Evolutionary conservation across 106 monocot species (phyloP), one percentile per base, ranked within the genome.

Genomic region (Acorus calamus): DNA sequence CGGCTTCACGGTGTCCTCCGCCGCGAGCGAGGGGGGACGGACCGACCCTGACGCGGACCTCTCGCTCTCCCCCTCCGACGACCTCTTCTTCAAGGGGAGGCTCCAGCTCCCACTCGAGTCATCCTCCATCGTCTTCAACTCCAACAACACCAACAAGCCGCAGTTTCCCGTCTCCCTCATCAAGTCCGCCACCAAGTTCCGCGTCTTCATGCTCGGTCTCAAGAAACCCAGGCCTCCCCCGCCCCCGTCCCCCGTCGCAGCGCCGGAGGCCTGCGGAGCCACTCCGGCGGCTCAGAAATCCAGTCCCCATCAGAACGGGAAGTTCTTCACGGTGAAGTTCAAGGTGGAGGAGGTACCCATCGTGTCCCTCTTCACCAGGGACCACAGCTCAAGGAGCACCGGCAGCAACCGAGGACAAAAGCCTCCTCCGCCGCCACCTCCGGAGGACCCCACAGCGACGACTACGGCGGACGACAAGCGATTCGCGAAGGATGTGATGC

Each of bases 131-230:
- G 47, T 45, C 13, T 61, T 52, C 53, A 50, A 62, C 47, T 59
- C 58, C 47, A 4, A 66, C 14, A 2, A 61, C 11, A 9, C n/a
- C 12, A 3, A 12, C 45, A 68, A 76, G 61, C 68, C 69, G 11
- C 75, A 68, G 53, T 44, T 74, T 3, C 58, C 77, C 46, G 80
- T 63, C 14, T 74, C 86, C 6, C 71, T 87, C 43, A 74, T 81
- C 55, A 87, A 81, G 42, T 82, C 88, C 42, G 84, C 84, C 53
- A 87, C 86, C 43, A 83, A 74, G 76, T 49, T 92, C 66, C 80
- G 87, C 5, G 79, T 92, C n/a, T 67, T 92, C 69, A 50, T 79
- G 70, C 61, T 84, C 4, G 65, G 77, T 3, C 57, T 81, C 44
- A 66, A 71, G 66, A 84, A 79, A 69, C 41, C 77, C 10, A 83